These are phyloP conservation scores for Alternaria triticina DNA, from an alignment of 2,329 filamentous ascomycete genomes.

Conservation along the genomic window DNA sequence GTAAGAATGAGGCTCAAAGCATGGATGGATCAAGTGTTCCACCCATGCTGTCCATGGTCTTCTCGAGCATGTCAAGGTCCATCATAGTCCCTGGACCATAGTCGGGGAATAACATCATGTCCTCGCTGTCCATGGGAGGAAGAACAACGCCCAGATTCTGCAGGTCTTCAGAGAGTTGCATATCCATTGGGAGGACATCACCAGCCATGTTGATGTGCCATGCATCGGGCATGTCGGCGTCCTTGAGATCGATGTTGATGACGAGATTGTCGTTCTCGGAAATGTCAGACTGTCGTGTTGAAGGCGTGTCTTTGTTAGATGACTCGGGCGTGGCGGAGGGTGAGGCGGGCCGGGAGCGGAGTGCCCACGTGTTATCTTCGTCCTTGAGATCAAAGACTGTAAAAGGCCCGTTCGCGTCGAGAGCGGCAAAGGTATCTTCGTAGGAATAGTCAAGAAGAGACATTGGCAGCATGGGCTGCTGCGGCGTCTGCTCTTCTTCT, in stretches of 20 bases:
- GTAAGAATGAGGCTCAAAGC: conserved; percentile 8
- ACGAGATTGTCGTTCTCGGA: conserved; percentile 50
- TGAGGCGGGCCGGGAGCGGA: conserved; percentile 41
- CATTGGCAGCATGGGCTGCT: conserved; percentile 33
- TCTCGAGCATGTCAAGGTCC: conserved; percentile 44
- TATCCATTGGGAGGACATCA: conserved; percentile 38
- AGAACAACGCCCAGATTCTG: conserved; percentile 39
- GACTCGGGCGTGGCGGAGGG: conserved; percentile 45
- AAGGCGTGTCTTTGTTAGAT: conserved; percentile 46
- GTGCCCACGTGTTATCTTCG: conserved; percentile 42
- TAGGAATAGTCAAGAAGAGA: conserved; percentile 42
- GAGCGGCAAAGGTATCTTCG: conserved; percentile 41
- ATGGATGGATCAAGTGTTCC: conserved; percentile 25
- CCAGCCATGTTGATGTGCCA: conserved; percentile 38
- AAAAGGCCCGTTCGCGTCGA: conserved; percentile 41
- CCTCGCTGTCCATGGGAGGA: conserved; percentile 43
- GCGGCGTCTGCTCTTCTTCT: conserved; percentile 23
- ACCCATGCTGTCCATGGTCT: conserved; percentile 41
- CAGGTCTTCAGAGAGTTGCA: conserved; percentile 41
- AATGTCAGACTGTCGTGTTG: conserved; percentile 51
- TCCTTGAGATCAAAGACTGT: conserved; percentile 45
- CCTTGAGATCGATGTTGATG: conserved; percentile 48
- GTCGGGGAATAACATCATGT: conserved; percentile 43
- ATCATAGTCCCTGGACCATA: conserved; percentile 35
- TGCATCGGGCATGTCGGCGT: conserved; percentile 41